phyloP scores from a whole-genome alignment of 306 rosid species.

The barrel medic (Medicago truncatula) region DNA sequence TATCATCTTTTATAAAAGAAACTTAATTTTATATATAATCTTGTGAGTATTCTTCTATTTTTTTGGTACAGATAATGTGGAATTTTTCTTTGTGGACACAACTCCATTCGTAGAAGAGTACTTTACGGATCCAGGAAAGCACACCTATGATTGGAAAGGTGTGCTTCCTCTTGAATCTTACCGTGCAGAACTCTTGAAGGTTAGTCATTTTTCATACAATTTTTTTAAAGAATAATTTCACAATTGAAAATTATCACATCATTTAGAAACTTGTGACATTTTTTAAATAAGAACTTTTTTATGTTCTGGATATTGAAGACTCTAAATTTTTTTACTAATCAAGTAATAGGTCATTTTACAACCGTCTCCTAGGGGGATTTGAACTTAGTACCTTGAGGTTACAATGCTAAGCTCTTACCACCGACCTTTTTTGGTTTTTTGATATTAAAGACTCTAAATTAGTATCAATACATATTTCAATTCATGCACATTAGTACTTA shows the following conservation, averaged over 20 bases:
- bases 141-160: slow-evolving; percentile 76
- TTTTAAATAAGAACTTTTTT: no score
- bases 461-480: neutral
- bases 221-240: no score
- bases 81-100: slow-evolving; percentile 88
- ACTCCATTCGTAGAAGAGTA: slow-evolving; percentile 73
- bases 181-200: slow-evolving; percentile 65
- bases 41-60: neutral
- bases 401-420: no score
- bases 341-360: no score
- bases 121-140: slow-evolving; percentile 52
- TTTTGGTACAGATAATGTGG: slow-evolving; percentile 36
- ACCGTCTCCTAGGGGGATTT: no score
- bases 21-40: no score
- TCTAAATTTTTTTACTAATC: no score
- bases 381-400: no score
- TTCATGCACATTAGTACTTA: neutral
- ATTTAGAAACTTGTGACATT: neutral
- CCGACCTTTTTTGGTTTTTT: no score
- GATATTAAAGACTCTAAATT: no score
- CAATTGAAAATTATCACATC: no score
- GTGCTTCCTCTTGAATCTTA: slow-evolving; percentile 63
- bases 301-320: neutral
- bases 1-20: neutral
- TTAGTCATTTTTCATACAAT: slow-evolving; percentile 17